phyloP scores from a whole-genome alignment of 1,284 basidiomycete genomes.

The Lignosus rhinocerotis region DNA sequence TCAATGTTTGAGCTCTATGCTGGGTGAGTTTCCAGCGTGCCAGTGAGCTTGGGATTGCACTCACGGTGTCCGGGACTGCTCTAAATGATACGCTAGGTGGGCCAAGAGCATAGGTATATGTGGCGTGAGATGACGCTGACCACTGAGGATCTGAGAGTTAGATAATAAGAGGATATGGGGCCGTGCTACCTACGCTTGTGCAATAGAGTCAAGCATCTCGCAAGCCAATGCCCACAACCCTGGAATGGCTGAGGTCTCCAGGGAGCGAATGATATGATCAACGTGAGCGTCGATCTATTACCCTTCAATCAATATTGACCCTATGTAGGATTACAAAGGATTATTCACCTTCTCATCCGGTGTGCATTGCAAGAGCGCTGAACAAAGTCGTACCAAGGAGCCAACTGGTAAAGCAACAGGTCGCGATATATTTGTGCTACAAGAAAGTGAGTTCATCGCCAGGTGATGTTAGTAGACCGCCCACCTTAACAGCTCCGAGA shows the following conservation, averaged over 20 bases:
- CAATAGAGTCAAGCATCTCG: conserved; percentile 47
- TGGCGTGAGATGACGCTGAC: conserved; percentile 51
- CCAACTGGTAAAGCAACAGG: conserved; percentile 78
- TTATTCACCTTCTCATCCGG: conserved; percentile 50
- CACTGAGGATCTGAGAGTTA: conserved; percentile 36
- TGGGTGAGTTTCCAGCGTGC: background rate
- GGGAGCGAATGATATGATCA: conserved; percentile 49
- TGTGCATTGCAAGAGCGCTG: conserved; percentile 57
- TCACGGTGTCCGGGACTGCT: conserved; percentile 53
- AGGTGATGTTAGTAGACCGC: conserved; percentile 31
- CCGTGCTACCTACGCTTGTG: conserved; percentile 46
- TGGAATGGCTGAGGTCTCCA: conserved; percentile 57
- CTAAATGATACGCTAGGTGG: conserved; percentile 59
- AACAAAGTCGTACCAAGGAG: conserved; percentile 49
- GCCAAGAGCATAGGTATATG: conserved; percentile 49
- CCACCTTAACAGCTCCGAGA: conserved; percentile 61
- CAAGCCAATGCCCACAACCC: conserved; percentile 56
- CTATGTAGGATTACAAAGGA: background rate
- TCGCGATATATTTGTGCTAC: conserved; percentile 58
- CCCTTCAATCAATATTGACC: background rate
- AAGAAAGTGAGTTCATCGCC: background rate
- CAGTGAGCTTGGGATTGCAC: conserved; percentile 24
- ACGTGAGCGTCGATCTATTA: conserved; percentile 47
- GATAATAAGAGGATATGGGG: background rate
- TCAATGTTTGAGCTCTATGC: conserved; percentile 2